Evolutionary conservation across 148 eudicot species (phyloP).

Genomic region (Vaccinium vitisidaea): DNA sequence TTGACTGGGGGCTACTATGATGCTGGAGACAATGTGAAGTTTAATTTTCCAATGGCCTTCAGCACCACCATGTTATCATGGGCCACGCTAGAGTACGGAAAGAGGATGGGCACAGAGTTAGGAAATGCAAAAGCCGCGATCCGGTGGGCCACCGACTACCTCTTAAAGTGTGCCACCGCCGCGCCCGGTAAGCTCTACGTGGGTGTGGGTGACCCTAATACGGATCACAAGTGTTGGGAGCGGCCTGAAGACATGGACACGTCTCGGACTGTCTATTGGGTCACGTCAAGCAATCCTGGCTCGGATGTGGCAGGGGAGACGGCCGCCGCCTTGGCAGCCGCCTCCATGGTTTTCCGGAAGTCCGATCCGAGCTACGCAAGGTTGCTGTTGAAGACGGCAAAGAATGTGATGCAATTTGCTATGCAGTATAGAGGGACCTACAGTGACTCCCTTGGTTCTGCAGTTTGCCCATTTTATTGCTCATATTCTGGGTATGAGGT

Average conservation of each 20-base stretch:
- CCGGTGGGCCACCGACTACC: slow-evolving; percentile 84
- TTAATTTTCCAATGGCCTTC: slow-evolving; percentile 91
- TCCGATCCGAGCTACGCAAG: slow-evolving; percentile 48
- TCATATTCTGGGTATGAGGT: slow-evolving; percentile 91
- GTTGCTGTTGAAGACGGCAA: slow-evolving; percentile 55
- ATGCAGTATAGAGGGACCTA: slow-evolving; percentile 70
- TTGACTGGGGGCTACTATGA: slow-evolving; percentile 89
- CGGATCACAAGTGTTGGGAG: slow-evolving; percentile 86
- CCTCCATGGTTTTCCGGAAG: slow-evolving; percentile 59
- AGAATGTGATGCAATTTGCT: slow-evolving; percentile 73
- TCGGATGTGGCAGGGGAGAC: slow-evolving; percentile 94
- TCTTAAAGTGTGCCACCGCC: slow-evolving; percentile 74
- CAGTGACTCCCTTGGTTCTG: slow-evolving; percentile 72
- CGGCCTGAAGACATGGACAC: slow-evolving; percentile 99
- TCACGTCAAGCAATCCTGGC: slow-evolving; percentile 72
- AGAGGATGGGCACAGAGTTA: slow-evolving; percentile 57
- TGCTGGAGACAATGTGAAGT: slow-evolving; percentile 94
- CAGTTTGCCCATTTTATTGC: slow-evolving; percentile 90
- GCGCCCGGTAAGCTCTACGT: slow-evolving; percentile 73
- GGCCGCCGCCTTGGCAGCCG: slow-evolving; percentile 90
- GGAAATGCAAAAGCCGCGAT: slow-evolving; percentile 45
- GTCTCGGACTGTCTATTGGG: slow-evolving; percentile 52
- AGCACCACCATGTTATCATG: slow-evolving; percentile 75
- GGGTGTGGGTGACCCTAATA: slow-evolving; percentile 87
- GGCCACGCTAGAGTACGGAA: slow-evolving; percentile 59